Conservation (phyloP, 495 filamentous ascomycete genomes). For the Aspergillus cavernicola region DNA sequence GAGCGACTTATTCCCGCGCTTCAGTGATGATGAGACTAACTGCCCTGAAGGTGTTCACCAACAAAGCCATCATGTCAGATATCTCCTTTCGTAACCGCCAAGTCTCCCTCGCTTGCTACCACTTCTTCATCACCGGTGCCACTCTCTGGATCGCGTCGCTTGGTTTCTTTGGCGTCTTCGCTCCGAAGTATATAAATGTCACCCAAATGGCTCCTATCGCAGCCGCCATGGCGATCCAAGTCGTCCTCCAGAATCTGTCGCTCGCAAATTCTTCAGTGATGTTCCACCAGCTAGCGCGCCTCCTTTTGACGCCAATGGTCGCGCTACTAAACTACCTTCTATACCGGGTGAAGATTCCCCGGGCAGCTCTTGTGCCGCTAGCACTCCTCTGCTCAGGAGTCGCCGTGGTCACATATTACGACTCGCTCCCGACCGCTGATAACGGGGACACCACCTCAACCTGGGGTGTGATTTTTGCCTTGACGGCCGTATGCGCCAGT, state of each 20-base stretch:
- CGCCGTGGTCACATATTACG: conserved; percentile 67
- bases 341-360: conserved; percentile 57
- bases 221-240: conserved; percentile 65
- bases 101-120: conserved; percentile 67
- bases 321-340: conserved; percentile 64
- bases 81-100: conserved; percentile 62
- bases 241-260: conserved; percentile 71
- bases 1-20: background rate
- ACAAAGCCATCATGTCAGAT: conserved; percentile 71
- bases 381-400: conserved; percentile 66
- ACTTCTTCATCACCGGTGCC: conserved; percentile 67
- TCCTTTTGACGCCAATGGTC: conserved; percentile 66
- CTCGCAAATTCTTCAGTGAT: conserved; percentile 68
- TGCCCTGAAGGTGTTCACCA: conserved; percentile 65
- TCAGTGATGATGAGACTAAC: background rate
- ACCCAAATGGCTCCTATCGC: conserved; percentile 61
- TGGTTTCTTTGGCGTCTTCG: conserved; percentile 58
- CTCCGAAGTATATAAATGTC: conserved; percentile 50
- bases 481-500: conserved; percentile 60
- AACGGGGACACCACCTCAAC: conserved; percentile 47
- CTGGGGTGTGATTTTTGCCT: conserved; percentile 60
- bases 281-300: conserved; percentile 71
- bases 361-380: conserved; percentile 39
- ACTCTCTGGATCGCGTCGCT: conserved; percentile 63
- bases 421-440: conserved; percentile 49